A percentile compares a stretch with the other conserved stretches of the same genome.
phyloP scores from a whole-genome alignment of 257 asterid genomes.

The Ilex asprella region DNA sequence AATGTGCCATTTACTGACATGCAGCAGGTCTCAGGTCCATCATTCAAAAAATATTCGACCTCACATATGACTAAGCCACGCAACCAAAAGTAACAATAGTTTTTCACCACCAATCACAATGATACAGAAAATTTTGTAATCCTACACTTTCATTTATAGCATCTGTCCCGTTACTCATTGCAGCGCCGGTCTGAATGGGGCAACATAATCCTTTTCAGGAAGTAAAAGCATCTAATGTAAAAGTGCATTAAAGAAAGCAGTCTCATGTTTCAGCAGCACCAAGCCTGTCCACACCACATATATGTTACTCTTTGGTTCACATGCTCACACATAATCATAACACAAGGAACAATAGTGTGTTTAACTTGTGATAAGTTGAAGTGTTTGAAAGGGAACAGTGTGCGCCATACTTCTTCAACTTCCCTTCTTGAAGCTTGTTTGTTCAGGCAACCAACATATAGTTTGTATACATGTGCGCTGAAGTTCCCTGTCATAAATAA shows the following conservation, averaged over 20 bases:
- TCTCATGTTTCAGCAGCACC: background rate
- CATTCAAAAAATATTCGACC: too few relatives aligned
- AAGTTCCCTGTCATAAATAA: slow-evolving; percentile 33
- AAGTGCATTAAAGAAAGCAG: background rate
- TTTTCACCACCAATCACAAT: too few relatives aligned
- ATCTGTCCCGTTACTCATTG: too few relatives aligned
- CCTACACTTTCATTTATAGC: too few relatives aligned
- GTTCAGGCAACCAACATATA: slow-evolving; percentile 73
- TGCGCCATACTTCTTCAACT: slow-evolving; percentile 61
- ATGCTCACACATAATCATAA: background rate
- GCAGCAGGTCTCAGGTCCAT: background rate
- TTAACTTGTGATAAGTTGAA: background rate
- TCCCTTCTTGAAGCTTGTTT: slow-evolving; percentile 62
- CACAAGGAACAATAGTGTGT: background rate
- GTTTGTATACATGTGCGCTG: slow-evolving; percentile 44
- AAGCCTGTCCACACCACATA: background rate
- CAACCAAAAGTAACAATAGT: too few relatives aligned
- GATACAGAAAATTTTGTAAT: too few relatives aligned
- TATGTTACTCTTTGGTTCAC: too few relatives aligned
- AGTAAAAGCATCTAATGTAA: background rate
- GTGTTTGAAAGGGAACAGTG: background rate
- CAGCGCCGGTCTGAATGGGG: too few relatives aligned
- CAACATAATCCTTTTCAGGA: too few relatives aligned
- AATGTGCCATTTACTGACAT: background rate
- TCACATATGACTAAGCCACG: too few relatives aligned